Conservation (phyloP, 2,329 filamentous ascomycete species). For the Ceratocystis albifundus region DNA sequence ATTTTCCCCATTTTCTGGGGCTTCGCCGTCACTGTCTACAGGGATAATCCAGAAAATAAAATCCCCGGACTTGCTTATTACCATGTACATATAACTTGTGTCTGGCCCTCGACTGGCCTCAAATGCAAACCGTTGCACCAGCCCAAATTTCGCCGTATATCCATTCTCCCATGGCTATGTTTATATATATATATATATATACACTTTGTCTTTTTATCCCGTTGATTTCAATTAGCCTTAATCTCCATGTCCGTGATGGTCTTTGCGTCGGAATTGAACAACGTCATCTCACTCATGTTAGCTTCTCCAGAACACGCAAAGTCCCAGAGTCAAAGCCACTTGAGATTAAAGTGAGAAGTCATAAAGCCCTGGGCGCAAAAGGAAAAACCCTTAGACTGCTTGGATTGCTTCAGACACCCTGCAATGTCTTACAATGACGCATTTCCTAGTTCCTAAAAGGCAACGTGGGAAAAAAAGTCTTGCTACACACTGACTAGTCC, state of each 20-base stretch:
- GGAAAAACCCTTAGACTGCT: constrained; percentile 1
- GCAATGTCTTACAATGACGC: constrained; percentile 7
- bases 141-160: not conserved
- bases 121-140: not conserved
- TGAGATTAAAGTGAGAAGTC: not conserved
- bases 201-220: no score
- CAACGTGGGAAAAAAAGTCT: constrained; percentile 4
- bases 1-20: not conserved
- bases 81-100: no score
- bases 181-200: no score
- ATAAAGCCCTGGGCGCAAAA: not conserved
- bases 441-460: not conserved
- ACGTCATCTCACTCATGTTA: not conserved
- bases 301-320: no score
- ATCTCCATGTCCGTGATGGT: no score
- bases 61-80: not conserved
- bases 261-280: not conserved
- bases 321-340: no score
- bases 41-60: not conserved
- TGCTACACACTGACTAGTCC: not conserved
- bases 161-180: not conserved
- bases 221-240: no score
- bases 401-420: not conserved
- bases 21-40: not conserved
- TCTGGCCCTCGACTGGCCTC: not conserved